These are phyloP conservation scores for Wickerhamiella sorbophila DNA, from an alignment of 805 yeast species.

Conservation along the genomic window DNA sequence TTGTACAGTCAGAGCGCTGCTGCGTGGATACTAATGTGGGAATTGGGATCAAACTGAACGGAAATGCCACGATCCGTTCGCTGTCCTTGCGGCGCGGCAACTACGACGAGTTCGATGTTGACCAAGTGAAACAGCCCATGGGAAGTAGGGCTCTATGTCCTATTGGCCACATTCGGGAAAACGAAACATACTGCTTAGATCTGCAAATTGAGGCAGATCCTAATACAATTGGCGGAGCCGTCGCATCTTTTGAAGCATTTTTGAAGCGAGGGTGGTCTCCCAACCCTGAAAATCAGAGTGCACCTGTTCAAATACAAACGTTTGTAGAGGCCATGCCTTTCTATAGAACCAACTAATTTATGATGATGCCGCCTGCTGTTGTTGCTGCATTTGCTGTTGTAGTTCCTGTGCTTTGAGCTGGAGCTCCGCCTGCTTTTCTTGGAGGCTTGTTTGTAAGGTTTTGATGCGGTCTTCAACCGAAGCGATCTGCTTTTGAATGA, in stretches of 20 bases:
- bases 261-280: no score
- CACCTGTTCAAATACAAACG: no score
- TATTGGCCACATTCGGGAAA: neutral
- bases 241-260: no score
- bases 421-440: slow-evolving; percentile 23
- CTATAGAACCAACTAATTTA: no score
- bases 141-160: neutral
- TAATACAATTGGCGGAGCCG: neutral
- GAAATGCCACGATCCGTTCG: neutral
- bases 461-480: slow-evolving; percentile 62
- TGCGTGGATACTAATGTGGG: neutral
- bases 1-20: neutral
- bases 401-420: slow-evolving; percentile 8
- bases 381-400: neutral
- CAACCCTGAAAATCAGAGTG: no score
- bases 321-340: no score
- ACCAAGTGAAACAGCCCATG: neutral
- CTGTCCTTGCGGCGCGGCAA: neutral
- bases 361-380: neutral
- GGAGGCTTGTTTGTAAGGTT: slow-evolving; percentile 40
- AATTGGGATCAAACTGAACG: neutral
- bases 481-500: slow-evolving; percentile 62
- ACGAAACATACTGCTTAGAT: neutral
- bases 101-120: neutral
- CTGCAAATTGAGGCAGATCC: neutral